phyloP scores from a whole-genome alignment of 2,329 filamentous ascomycete genomes.

The Blumeria hordei region DNA sequence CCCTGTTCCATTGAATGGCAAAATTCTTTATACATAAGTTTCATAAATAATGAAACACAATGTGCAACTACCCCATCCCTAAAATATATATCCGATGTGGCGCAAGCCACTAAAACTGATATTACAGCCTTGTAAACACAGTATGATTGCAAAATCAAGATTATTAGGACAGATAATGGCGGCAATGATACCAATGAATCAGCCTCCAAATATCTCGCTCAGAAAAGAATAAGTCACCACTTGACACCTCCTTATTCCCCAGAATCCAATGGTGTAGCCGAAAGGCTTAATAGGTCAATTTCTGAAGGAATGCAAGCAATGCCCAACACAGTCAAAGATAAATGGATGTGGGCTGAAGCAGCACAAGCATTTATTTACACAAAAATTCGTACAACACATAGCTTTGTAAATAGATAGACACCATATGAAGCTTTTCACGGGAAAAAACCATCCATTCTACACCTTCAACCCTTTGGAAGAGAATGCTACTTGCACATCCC shows the following conservation, averaged over 20 bases:
- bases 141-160: too few relatives aligned
- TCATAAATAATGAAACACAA: not conserved
- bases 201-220: not conserved
- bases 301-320: not conserved
- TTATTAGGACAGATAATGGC: not conserved
- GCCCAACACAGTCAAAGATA: not conserved
- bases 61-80: too few relatives aligned
- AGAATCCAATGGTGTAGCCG: not conserved
- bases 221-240: not conserved
- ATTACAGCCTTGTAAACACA: too few relatives aligned
- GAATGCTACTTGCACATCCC: not conserved
- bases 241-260: not conserved
- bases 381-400: too few relatives aligned
- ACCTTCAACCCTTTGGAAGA: too few relatives aligned
- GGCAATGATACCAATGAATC: not conserved
- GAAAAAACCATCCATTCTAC: too few relatives aligned
- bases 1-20: not conserved
- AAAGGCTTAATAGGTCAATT: not conserved
- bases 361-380: too few relatives aligned
- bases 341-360: too few relatives aligned
- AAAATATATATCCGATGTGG: too few relatives aligned
- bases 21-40: not conserved
- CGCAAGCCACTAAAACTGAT: too few relatives aligned
- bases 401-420: not conserved
- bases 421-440: not conserved